Conservation (phyloP, 176 grass and related monocot genomes). For the Oryza rufipogon region DNA sequence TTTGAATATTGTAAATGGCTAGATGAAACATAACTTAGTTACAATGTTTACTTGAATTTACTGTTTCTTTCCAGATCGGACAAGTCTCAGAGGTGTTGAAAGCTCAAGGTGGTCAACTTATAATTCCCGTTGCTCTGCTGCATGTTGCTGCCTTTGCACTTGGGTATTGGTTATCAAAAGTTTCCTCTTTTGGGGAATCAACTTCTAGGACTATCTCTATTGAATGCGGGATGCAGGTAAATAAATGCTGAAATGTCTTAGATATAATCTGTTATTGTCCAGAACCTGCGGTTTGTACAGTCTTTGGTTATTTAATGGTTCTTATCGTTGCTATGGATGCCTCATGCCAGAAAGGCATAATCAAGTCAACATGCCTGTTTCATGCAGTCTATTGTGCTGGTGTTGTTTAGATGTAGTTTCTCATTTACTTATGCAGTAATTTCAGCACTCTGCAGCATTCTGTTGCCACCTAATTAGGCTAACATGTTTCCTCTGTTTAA, state of each 20-base stretch:
- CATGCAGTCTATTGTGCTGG: neutral
- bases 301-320: conserved; percentile 17
- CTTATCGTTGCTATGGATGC: conserved; percentile 26
- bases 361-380: conserved; percentile 13
- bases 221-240: conserved; percentile 99
- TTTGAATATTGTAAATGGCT: conserved; percentile 25
- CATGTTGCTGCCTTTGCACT: conserved; percentile 85
- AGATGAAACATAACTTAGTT: conserved; percentile 23
- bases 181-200: conserved; percentile 82
- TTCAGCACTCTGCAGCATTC: neutral
- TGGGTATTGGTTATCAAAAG: conserved; percentile 79
- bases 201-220: conserved; percentile 96
- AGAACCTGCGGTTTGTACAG: conserved; percentile 23
- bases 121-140: conserved; percentile 79
- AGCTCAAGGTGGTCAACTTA: conserved; percentile 80
- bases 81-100: conserved; percentile 92
- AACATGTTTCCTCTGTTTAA: neutral
- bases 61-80: conserved; percentile 68
- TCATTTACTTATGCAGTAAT: conserved; percentile 13
- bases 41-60: conserved; percentile 1
- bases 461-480: neutral
- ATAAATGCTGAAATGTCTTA: conserved; percentile 18
- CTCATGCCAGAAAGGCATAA: neutral
- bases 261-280: conserved; percentile 28
- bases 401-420: neutral